These are phyloP conservation scores for Cytidiella melzeri DNA, from an alignment of 768 basidiomycete species.

Conservation along the genomic window DNA sequence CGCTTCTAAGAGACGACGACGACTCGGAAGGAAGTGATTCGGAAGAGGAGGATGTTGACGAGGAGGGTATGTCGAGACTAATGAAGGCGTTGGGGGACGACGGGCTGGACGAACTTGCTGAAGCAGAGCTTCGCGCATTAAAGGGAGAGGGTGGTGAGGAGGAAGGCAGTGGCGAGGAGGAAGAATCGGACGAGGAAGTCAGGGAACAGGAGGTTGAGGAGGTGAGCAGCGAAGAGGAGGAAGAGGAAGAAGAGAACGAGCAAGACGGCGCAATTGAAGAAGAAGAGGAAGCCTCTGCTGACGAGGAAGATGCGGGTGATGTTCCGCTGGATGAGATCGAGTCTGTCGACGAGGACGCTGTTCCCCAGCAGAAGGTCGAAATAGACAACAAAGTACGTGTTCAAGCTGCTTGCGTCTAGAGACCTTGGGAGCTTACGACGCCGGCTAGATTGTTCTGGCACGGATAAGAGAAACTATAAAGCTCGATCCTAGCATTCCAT, in stretches of 20 bases:
- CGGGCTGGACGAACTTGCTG: constrained; percentile 59
- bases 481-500: constrained; percentile 67
- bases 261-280: constrained; percentile 22
- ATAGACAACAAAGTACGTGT: constrained; percentile 71
- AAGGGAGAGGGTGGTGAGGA: constrained; percentile 26
- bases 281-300: constrained; percentile 22
- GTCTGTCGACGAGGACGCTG: constrained; percentile 69
- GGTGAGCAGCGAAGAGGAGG: constrained; percentile 32
- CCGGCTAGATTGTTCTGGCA: constrained; percentile 59
- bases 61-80: constrained; percentile 51
- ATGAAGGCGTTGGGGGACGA: constrained; percentile 58
- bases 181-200: constrained; percentile 25
- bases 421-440: not conserved
- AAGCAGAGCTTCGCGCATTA: constrained; percentile 43
- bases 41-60: constrained; percentile 40
- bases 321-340: constrained; percentile 63
- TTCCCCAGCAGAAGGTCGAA: constrained; percentile 78
- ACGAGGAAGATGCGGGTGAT: constrained; percentile 32
- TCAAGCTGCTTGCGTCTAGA: not conserved
- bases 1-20: no score
- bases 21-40: constrained; percentile 8
- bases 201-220: constrained; percentile 23
- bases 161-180: constrained; percentile 22
- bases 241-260: constrained; percentile 25
- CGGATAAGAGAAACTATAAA: constrained; percentile 76